These are phyloP conservation scores for Fusarium sp. DNA, from an alignment of 2,329 filamentous ascomycete species.

Conservation along the genomic window DNA sequence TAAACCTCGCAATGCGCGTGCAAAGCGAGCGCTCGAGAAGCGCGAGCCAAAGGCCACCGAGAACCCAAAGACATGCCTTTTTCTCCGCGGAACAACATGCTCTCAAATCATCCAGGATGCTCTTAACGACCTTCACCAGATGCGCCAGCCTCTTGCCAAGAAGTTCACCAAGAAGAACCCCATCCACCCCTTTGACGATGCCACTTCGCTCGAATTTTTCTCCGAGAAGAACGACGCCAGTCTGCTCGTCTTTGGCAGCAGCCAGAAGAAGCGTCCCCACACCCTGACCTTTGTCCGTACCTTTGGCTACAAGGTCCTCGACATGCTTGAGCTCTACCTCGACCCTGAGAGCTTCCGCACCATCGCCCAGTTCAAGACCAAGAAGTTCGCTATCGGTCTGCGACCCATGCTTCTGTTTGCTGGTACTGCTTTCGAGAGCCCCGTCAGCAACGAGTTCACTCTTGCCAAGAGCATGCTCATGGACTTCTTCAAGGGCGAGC, in stretches of 20 bases:
- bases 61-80: slow-evolving; percentile 89
- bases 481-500: slow-evolving; percentile 88
- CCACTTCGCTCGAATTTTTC: slow-evolving; percentile 92
- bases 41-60: slow-evolving; percentile 90
- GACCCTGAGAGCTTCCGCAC: slow-evolving; percentile 79
- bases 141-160: slow-evolving; percentile 87
- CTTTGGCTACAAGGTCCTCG: slow-evolving; percentile 88
- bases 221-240: slow-evolving; percentile 95
- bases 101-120: slow-evolving; percentile 86
- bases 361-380: slow-evolving; percentile 80
- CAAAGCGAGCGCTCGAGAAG: slow-evolving; percentile 94
- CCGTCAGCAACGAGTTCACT: slow-evolving; percentile 82
- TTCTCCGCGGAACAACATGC: slow-evolving; percentile 88
- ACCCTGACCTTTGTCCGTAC: slow-evolving; percentile 85
- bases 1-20: slow-evolving; percentile 81
- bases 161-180: slow-evolving; percentile 98
- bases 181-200: slow-evolving; percentile 94
- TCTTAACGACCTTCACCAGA: slow-evolving; percentile 83
- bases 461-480: slow-evolving; percentile 88
- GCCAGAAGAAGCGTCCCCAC: slow-evolving; percentile 96
- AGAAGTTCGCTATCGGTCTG: slow-evolving; percentile 82
- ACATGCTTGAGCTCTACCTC: slow-evolving; percentile 93
- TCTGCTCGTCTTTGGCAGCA: slow-evolving; percentile 84
- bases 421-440: slow-evolving; percentile 87
- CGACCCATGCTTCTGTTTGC: slow-evolving; percentile 94